Percentiles rank a stretch among this genome's conserved stretches.
Evolutionary conservation across 106 monocot genomes (phyloP).

Genomic region (Dendrobium huoshanense): DNA sequence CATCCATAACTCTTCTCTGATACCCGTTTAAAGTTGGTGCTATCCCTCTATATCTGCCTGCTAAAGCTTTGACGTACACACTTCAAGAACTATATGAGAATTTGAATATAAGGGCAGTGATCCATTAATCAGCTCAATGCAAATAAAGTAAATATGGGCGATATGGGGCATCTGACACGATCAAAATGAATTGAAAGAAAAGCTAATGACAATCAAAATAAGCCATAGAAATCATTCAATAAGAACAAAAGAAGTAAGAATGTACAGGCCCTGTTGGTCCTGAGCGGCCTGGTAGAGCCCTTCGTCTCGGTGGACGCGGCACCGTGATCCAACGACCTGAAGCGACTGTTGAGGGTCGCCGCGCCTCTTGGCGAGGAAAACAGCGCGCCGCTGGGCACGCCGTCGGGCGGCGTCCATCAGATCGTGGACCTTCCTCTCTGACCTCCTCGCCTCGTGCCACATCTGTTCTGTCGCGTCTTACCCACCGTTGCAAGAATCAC

Average conservation of each 20-base stretch:
- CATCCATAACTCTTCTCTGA: no score
- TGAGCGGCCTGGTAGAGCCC: slow-evolving; percentile 90
- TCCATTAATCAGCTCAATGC: neutral
- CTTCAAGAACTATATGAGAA: neutral
- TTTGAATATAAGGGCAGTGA: neutral
- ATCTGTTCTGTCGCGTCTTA: slow-evolving; percentile 16
- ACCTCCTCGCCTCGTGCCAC: slow-evolving; percentile 98
- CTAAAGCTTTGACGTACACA: neutral
- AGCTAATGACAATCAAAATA: neutral
- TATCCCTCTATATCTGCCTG: neutral
- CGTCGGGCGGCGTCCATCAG: slow-evolving; percentile 92
- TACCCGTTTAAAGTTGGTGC: neutral
- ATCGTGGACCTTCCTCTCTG: slow-evolving; percentile 96
- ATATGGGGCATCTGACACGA: no score
- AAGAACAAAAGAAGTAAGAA: neutral
- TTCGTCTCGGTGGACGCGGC: slow-evolving; percentile 83
- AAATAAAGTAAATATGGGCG: neutral
- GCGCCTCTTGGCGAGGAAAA: slow-evolving; percentile 77
- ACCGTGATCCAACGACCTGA: slow-evolving; percentile 69
- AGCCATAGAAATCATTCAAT: neutral
- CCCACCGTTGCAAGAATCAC: neutral
- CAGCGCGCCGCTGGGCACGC: slow-evolving; percentile 80
- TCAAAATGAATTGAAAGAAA: neutral
- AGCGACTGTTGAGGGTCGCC: slow-evolving; percentile 93
- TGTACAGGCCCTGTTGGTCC: slow-evolving; percentile 92